These are phyloP conservation scores for Kodamaea nitidulidarum DNA, from an alignment of 805 yeast genomes.

Conservation along the genomic window DNA sequence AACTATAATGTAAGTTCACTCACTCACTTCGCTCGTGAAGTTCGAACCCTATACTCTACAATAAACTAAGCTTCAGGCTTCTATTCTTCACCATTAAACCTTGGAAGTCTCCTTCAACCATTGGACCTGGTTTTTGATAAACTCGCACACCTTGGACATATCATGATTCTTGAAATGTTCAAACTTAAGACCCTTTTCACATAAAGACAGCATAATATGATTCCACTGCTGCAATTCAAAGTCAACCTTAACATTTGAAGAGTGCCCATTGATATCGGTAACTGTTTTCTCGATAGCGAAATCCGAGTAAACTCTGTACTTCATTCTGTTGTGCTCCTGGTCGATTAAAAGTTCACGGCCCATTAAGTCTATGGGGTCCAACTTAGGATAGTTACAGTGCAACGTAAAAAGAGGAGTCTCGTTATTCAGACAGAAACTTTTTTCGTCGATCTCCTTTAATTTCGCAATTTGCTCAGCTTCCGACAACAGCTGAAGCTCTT, in stretches of 20 bases:
- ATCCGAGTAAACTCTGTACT: conserved; percentile 26
- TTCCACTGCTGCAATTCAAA: conserved; percentile 33
- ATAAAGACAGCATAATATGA: conserved; percentile 22
- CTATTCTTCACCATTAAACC: not conserved
- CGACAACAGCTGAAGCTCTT: conserved; percentile 11
- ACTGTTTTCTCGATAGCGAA: conserved; percentile 16
- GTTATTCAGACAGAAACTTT: conserved; percentile 16
- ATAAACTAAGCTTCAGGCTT: too few relatives aligned
- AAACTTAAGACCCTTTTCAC: conserved; percentile 23
- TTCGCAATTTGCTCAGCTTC: conserved; percentile 22
- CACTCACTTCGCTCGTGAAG: not conserved
- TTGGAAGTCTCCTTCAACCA: conserved; percentile 16
- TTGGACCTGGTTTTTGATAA: conserved; percentile 25
- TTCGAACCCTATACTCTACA: too few relatives aligned
- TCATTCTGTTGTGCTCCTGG: conserved; percentile 18
- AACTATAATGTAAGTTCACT: too few relatives aligned
- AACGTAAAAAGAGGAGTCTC: conserved; percentile 25
- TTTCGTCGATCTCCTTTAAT: conserved; percentile 16
- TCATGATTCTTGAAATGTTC: conserved; percentile 20
- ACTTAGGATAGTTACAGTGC: conserved; percentile 36
- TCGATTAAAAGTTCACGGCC: conserved; percentile 25
- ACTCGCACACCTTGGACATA: conserved; percentile 22
- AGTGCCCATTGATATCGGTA: conserved; percentile 6
- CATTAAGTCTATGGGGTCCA: conserved; percentile 27
- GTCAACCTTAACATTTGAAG: conserved; percentile 13